Evolutionary conservation across 2,329 filamentous ascomycete species (phyloP).

Genomic region (Penicillium fuscoglaucum): DNA sequence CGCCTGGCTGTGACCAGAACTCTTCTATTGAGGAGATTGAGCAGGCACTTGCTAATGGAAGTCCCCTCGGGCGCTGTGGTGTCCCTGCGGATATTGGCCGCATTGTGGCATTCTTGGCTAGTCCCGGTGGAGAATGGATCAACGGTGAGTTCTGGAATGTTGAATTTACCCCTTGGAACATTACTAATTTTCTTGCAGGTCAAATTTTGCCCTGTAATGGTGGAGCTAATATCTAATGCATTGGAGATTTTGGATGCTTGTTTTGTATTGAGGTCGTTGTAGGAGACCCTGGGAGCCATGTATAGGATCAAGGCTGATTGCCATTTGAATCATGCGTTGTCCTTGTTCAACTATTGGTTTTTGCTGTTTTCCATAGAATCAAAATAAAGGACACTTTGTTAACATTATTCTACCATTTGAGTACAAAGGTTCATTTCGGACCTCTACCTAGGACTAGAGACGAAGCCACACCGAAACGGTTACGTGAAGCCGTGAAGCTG

Average conservation of each 20-base stretch:
- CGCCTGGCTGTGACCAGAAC: slow-evolving; percentile 49
- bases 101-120: slow-evolving; percentile 57
- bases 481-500: not conserved
- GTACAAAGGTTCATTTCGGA: not conserved
- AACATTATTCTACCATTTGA: not conserved
- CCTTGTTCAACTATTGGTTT: not conserved
- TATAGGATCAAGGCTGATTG: not conserved
- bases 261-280: not conserved
- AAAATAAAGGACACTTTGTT: not conserved
- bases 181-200: slow-evolving; percentile 15
- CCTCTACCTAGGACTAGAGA: not conserved
- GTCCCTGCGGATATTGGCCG: slow-evolving; percentile 60
- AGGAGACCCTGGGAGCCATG: not conserved
- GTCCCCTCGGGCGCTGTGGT: slow-evolving; percentile 61
- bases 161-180: not conserved
- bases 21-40: slow-evolving; percentile 55
- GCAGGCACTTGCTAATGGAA: slow-evolving; percentile 55
- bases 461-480: not conserved
- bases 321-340: not conserved
- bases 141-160: slow-evolving; percentile 52
- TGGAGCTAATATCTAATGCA: slow-evolving; percentile 26
- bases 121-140: slow-evolving; percentile 63
- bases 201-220: slow-evolving; percentile 28
- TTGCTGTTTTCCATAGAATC: not conserved
- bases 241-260: not conserved